Conservation (phyloP, 306 rosid species). For the Prunus davidiana region DNA sequence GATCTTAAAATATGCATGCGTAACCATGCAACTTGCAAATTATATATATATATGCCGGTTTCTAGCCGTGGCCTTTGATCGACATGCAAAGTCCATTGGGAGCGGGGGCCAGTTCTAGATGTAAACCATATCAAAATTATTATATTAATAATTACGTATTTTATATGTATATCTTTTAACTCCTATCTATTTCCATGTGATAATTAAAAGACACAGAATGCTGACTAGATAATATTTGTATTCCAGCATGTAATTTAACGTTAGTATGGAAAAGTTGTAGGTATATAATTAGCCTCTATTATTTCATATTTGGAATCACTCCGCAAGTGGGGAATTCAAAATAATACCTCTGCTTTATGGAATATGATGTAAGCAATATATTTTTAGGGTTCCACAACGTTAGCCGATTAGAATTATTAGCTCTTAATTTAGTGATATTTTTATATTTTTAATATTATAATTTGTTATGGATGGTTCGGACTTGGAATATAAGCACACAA, state of each 20-base stretch:
- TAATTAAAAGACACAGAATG: neutral
- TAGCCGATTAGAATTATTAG: too few species aligned
- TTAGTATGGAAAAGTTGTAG: neutral
- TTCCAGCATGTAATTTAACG: neutral
- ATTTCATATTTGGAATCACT: neutral
- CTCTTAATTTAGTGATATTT: too few species aligned
- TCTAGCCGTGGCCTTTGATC: conserved; percentile 1
- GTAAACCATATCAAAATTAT: neutral
- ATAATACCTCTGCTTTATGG: neutral
- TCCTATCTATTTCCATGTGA: conserved; percentile 9
- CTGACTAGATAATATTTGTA: conserved; percentile 2
- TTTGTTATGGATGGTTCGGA: too few species aligned
- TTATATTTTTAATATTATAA: too few species aligned
- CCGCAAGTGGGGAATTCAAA: neutral
- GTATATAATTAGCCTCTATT: neutral
- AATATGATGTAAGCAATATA: neutral
- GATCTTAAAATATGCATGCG: neutral
- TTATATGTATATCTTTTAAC: neutral
- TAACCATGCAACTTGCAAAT: neutral
- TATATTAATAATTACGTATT: neutral
- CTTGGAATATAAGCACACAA: too few species aligned
- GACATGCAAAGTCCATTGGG: neutral
- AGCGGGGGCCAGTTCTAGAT: conserved; percentile 16
- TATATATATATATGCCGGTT: neutral
- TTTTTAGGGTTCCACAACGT: too few species aligned